Evolutionary conservation across 2,329 filamentous ascomycete species (phyloP), one percentile per base, ranked within the genome.

Genomic region (Penicillium sp.): DNA sequence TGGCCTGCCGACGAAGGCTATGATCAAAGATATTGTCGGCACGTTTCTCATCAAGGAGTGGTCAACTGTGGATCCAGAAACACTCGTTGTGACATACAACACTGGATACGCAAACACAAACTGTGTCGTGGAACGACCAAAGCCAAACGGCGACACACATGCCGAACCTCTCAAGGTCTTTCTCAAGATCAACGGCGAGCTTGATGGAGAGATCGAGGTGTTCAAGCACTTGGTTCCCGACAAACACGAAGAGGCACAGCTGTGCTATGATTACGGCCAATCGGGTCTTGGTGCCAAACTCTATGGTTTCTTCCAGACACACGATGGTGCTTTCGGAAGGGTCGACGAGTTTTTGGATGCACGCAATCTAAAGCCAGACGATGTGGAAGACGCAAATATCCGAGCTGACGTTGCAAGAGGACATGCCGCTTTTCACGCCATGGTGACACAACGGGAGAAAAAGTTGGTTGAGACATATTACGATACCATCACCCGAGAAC

Each of bases 321-420:
- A 59, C 22, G 61, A 66, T 52, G 64, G 62, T 19, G 56, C 52
- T 8, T 49, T 59, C 3, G 64, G 64, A 29, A 55, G 64, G 29
- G 21, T 64, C 24, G 64, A 66, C 22, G 64, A 66, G 49, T 66
- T 60, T 21, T 42, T 65, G 26, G 58, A 65, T 54, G 60, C 62
- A 37, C 62, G 59, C 11, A 64, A 58, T 49, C 26, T 65, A 56
- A 48, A 61, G 52, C 53, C 57, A 16, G 62, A 62, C 46, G 64
- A 66, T 54, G 59, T 62, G 22, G 64, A 66, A 39, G 39, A 65
- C 42, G 8, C 50, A 24, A 16, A 6, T 31, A 65, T 66, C 7
- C 55, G 62, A 52, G 62, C 59, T 1, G 59, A 62, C 39, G 35
- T 66, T 55, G 64, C 64, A 3, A 60, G 42, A 52, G 62, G 2